Conservation (phyloP, 2,329 filamentous ascomycete genomes). For the Exophiala mesophila region DNA sequence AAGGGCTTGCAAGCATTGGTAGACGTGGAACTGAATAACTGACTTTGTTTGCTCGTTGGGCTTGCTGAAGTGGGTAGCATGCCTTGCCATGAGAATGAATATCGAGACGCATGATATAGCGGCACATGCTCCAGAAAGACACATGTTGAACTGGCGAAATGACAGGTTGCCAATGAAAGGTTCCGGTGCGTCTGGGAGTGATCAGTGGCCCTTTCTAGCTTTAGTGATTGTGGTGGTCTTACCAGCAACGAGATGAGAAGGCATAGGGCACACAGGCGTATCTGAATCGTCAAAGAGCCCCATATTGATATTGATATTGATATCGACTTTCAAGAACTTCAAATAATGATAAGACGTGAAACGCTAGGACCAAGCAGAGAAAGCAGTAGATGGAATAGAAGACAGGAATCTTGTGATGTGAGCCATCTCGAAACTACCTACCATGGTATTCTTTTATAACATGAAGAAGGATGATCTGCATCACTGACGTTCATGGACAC, state of each 20-base stretch:
- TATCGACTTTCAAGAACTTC: too few relatives aligned
- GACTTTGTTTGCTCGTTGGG: slow-evolving; percentile 40
- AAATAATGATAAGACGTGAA: too few relatives aligned
- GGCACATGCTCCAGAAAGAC: slow-evolving; percentile 35
- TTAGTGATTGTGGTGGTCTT: neutral
- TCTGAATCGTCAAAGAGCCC: neutral
- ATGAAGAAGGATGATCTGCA: neutral
- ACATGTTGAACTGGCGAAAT: slow-evolving; percentile 35
- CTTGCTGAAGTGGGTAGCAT: slow-evolving; percentile 39
- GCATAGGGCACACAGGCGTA: neutral
- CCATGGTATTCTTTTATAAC: neutral
- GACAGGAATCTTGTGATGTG: too few relatives aligned
- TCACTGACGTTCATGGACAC: neutral
- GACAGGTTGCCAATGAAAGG: slow-evolving; percentile 27
- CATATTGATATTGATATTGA: neutral
- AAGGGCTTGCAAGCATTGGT: too few relatives aligned
- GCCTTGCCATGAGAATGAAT: slow-evolving; percentile 31
- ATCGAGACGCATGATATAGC: slow-evolving; percentile 31
- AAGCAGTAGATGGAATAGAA: too few relatives aligned
- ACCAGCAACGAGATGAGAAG: neutral
- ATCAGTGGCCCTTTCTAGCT: neutral
- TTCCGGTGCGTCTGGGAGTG: neutral
- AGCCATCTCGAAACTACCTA: neutral
- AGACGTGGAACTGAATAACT: slow-evolving; percentile 20
- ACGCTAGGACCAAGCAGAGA: too few relatives aligned